phyloP scores from a whole-genome alignment of 495 filamentous ascomycete species.

The Parmelia sp. region DNA sequence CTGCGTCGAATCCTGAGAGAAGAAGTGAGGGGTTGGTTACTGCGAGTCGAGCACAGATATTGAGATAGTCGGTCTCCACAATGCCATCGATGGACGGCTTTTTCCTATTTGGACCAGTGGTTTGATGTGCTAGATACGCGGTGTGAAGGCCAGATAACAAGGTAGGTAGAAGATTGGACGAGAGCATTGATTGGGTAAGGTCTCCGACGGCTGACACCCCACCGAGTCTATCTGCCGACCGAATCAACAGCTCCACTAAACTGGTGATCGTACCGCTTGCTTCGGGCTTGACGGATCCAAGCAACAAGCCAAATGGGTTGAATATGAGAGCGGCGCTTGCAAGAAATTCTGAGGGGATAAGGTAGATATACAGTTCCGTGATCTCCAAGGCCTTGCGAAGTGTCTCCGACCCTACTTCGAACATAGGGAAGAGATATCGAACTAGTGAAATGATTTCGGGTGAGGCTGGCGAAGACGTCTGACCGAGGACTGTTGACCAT shows the following conservation, averaged over 20 bases:
- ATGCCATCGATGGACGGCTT: conserved; percentile 56
- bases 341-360: conserved; percentile 71
- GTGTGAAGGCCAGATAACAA: conserved; percentile 66
- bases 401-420: conserved; percentile 63
- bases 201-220: conserved; percentile 56
- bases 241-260: conserved; percentile 65
- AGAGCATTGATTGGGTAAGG: conserved; percentile 61
- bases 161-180: conserved; percentile 57
- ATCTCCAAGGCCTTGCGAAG: conserved; percentile 66
- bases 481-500: conserved; percentile 68
- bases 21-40: conserved; percentile 63
- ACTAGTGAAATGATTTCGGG: conserved; percentile 60
- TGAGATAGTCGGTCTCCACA: conserved; percentile 75
- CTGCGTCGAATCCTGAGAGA: conserved; percentile 45
- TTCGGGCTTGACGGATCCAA: conserved; percentile 56
- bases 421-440: conserved; percentile 60
- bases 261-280: conserved; percentile 59
- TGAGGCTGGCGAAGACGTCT: conserved; percentile 56
- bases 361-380: conserved; percentile 69
- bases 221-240: conserved; percentile 61
- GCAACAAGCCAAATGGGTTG: conserved; percentile 50
- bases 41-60: conserved; percentile 72
- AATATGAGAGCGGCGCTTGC: conserved; percentile 55
- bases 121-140: conserved; percentile 65
- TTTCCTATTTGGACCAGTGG: conserved; percentile 65